Evolutionary conservation across 2,329 filamentous ascomycete genomes (phyloP).

Genomic region (Aspergillus sp.): DNA sequence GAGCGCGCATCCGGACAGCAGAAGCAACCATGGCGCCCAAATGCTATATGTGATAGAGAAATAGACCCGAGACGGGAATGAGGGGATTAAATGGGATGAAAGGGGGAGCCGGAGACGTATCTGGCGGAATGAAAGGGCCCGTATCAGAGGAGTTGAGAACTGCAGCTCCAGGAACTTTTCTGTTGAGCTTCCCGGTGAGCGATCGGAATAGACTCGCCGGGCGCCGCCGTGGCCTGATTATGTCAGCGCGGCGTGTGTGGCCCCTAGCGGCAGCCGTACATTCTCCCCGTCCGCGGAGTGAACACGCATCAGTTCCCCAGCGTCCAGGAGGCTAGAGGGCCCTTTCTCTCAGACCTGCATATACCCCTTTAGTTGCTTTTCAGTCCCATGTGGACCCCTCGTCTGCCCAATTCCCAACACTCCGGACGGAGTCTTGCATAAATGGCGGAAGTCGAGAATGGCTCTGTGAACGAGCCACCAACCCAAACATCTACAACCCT

Average conservation of each 20-base stretch:
- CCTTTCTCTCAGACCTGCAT: constrained; percentile 14
- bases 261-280: constrained; percentile 22
- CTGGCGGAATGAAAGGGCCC: constrained; percentile 28
- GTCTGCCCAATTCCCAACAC: constrained; percentile 28
- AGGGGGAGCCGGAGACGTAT: constrained; percentile 22
- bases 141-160: constrained; percentile 34
- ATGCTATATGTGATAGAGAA: constrained; percentile 30
- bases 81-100: constrained; percentile 22
- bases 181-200: constrained; percentile 47
- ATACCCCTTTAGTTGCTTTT: constrained; percentile 25
- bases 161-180: constrained; percentile 41
- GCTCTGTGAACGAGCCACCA: constrained; percentile 36
- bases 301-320: constrained; percentile 31
- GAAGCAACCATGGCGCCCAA: constrained; percentile 57
- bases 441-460: constrained; percentile 46
- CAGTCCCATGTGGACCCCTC: constrained; percentile 32
- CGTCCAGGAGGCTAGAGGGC: constrained; percentile 7
- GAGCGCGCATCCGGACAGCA: constrained; percentile 49
- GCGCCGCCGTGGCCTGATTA: constrained; percentile 22
- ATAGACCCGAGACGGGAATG: constrained; percentile 27
- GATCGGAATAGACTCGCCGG: constrained; percentile 36
- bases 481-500: constrained; percentile 28
- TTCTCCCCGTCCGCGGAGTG: constrained; percentile 29
- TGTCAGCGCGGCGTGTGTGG: constrained; percentile 26
- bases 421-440: constrained; percentile 42